Evolutionary conservation across 805 yeast species (phyloP).

Genomic region (Candida nonsorbophila): DNA sequence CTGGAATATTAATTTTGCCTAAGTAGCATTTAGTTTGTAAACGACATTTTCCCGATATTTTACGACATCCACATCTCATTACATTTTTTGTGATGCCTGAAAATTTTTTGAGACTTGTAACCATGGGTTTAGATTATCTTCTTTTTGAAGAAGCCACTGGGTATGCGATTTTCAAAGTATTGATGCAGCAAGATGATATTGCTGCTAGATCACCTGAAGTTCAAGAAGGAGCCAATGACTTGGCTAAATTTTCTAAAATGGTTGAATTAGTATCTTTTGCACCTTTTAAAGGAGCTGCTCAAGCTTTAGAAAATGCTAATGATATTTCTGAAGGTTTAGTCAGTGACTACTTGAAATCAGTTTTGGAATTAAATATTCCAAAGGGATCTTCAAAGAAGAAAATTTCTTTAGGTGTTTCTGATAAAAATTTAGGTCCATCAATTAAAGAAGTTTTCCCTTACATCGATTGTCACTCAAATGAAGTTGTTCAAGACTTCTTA

Average conservation of each 20-base stretch:
- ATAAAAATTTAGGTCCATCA: conserved; percentile 93
- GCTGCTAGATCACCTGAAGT: conserved; percentile 92
- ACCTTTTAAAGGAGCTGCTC: conserved; percentile 99
- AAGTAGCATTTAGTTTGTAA: too few species aligned
- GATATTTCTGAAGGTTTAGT: conserved; percentile 97
- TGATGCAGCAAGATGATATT: conserved; percentile 88
- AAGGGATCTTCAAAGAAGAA: conserved; percentile 63
- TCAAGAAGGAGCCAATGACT: conserved; percentile 82
- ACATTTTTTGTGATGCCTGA: not conserved
- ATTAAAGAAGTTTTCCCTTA: conserved; percentile 86
- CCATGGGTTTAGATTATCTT: conserved; percentile 78
- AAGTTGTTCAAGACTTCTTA: conserved; percentile 87
- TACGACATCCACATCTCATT: not conserved
- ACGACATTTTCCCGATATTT: too few species aligned
- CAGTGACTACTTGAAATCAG: conserved; percentile 83
- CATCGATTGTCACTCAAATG: conserved; percentile 86
- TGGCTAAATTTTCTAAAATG: conserved; percentile 84
- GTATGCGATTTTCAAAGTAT: conserved; percentile 92
- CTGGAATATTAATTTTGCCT: conserved; percentile 80
- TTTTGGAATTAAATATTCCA: conserved; percentile 89
- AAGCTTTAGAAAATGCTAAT: conserved; percentile 96
- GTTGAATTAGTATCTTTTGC: conserved; percentile 93
- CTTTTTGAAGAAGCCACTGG: conserved; percentile 98
- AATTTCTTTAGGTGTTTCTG: conserved; percentile 81
- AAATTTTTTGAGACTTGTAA: not conserved